A percentile compares a stretch with the other conserved stretches of the same genome.
These are phyloP conservation scores for Fraxinus excelsior DNA, from an alignment of 257 asterid species.

Conservation along the genomic window DNA sequence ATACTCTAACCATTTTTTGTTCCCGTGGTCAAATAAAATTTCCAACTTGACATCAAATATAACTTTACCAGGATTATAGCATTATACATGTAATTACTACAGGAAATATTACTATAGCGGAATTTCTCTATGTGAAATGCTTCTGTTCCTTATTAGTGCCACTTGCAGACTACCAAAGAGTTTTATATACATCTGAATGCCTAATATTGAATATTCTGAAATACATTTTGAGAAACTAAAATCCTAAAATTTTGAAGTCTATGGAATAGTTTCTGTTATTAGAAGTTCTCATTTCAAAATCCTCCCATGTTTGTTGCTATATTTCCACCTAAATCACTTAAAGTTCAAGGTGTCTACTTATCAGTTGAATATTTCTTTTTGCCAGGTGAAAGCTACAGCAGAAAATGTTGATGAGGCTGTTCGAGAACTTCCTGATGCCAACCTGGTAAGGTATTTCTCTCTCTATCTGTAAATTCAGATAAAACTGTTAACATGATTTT, in stretches of 20 bases:
- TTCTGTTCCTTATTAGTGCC: conserved; percentile 3
- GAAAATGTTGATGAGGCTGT: conserved; percentile 95
- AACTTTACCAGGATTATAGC: background rate
- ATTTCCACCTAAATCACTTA: background rate
- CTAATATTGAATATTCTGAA: background rate
- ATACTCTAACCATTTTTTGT: background rate
- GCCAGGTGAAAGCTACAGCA: conserved; percentile 97
- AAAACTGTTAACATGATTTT: conserved; percentile 3
- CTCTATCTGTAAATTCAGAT: conserved; percentile 34
- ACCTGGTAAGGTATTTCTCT: conserved; percentile 93
- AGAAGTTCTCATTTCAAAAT: background rate
- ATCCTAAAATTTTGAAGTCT: background rate
- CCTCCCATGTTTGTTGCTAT: background rate
- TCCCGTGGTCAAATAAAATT: background rate
- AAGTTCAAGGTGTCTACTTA: conserved; percentile 12
- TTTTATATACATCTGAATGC: background rate
- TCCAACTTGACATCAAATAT: background rate
- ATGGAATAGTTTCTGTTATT: background rate
- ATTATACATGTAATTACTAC: too few relatives aligned
- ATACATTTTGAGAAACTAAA: background rate
- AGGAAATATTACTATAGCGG: background rate
- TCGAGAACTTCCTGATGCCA: conserved; percentile 99
- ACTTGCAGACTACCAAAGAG: background rate
- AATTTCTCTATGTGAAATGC: background rate
- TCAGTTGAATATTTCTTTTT: conserved; percentile 17